phyloP scores from a whole-genome alignment of 2,329 filamentous ascomycete genomes.

The Aspergillus sergii region DNA sequence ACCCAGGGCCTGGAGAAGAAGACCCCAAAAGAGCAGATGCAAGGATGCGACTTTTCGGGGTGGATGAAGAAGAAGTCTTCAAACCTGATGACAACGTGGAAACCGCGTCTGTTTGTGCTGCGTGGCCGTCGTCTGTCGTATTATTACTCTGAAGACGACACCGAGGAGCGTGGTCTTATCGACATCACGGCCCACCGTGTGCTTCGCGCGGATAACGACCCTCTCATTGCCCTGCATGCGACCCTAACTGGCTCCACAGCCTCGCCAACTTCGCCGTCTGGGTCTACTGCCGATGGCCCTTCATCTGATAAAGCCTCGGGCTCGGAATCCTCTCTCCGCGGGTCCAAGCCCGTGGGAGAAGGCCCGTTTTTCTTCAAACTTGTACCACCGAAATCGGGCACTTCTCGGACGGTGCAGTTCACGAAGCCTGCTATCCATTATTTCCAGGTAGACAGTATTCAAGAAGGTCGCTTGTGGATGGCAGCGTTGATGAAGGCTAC shows the following conservation, averaged over 20 bases:
- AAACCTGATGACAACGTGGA: slow-evolving; percentile 96
- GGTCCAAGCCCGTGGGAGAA: slow-evolving; percentile 52
- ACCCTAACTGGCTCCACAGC: slow-evolving; percentile 84
- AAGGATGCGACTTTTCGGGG: slow-evolving; percentile 86
- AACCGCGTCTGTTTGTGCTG: slow-evolving; percentile 91
- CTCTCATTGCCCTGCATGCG: slow-evolving; percentile 86
- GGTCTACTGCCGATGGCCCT: slow-evolving; percentile 40
- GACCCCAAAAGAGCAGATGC: slow-evolving; percentile 78
- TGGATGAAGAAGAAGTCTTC: slow-evolving; percentile 99
- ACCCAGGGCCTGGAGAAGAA: slow-evolving; percentile 82
- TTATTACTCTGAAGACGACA: slow-evolving; percentile 92
- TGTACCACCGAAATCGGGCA: slow-evolving; percentile 81
- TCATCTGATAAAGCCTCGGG: slow-evolving; percentile 32
- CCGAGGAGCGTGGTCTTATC: slow-evolving; percentile 91
- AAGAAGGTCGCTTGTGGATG: slow-evolving; percentile 94
- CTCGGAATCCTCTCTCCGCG: slow-evolving; percentile 34
- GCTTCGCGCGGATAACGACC: slow-evolving; percentile 89
- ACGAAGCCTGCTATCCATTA: slow-evolving; percentile 97
- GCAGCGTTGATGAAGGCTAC: slow-evolving; percentile 98
- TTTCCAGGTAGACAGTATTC: slow-evolving; percentile 89
- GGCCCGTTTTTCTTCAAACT: slow-evolving; percentile 98
- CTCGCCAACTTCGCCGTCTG: slow-evolving; percentile 60
- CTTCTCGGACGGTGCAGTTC: slow-evolving; percentile 91
- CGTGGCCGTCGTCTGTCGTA: slow-evolving; percentile 90
- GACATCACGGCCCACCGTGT: slow-evolving; percentile 98